Evolutionary conservation across 2,329 filamentous ascomycete species (phyloP), one percentile per base, ranked within the genome.

Genomic region (Nectriaceae sp.): DNA sequence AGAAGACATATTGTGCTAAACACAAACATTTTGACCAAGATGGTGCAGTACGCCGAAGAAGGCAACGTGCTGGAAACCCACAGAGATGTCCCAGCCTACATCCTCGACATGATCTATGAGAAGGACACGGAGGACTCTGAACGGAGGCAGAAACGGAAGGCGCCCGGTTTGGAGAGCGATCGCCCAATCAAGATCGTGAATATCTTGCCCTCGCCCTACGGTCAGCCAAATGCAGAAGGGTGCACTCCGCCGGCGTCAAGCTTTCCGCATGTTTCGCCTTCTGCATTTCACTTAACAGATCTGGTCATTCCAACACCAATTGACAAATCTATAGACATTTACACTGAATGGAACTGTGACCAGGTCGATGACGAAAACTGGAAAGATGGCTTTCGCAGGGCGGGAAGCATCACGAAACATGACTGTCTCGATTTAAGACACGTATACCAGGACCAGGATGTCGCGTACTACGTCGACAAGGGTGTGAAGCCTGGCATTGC

Each of bases 61-160:
- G 39, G 39, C n/a, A 42, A 42, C 21, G 22, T 11, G 13, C 26
- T 42, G 15, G 19, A 26, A 18, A 26, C 15, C 19, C 39, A 21
- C 8, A 10, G 22, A 26, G 19, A 42, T 42, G 19, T 42, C 13
- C 19, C 41, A 36, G 22, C 47, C 15, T 40, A 50, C 4, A 46
- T 53, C 16, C 44, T 46, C 4, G 44, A 53, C 8, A 47, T 53
- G 36, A 53, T 53, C 44, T 50, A 50, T 15, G 42, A 50, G 26
- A 49, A 49, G 29, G 36, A 49, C 4, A 22, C 13, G 18, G 22
- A 16, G 8, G 36, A 44, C 15, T 22, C 26, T 16, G 29, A 44
- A 18, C 22, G 29, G 37, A 49, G 35, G 21, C 21, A 13, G 29
- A 42, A 48, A 38, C 35, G 40, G 18, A 48, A 48, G 35, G 35